phyloP scores from a whole-genome alignment of 2,329 filamentous ascomycete species.

The Diplodia corticola region DNA sequence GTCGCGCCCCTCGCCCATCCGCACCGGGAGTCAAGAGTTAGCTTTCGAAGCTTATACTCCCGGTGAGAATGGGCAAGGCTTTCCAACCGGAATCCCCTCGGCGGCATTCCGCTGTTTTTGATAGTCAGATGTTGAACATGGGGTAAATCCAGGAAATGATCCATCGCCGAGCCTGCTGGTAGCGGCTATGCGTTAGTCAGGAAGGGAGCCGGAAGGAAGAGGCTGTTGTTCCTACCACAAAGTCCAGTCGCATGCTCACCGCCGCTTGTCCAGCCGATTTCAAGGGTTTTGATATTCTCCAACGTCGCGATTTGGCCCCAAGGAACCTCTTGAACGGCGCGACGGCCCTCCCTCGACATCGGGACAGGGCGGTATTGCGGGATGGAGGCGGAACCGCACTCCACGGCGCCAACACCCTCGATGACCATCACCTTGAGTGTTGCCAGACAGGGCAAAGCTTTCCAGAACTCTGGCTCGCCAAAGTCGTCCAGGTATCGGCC shows the following conservation, averaged over 20 bases:
- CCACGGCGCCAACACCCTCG: slow-evolving; percentile 65
- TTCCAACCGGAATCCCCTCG: slow-evolving; percentile 57
- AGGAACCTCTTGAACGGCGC: slow-evolving; percentile 56
- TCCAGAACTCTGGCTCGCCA: slow-evolving; percentile 62
- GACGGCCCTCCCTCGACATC: slow-evolving; percentile 56
- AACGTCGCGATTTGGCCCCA: slow-evolving; percentile 51
- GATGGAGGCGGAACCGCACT: slow-evolving; percentile 52
- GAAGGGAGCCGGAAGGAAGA: slow-evolving; percentile 65
- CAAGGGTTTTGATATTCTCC: slow-evolving; percentile 57
- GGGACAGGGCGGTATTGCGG: slow-evolving; percentile 44
- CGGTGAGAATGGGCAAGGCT: slow-evolving; percentile 54
- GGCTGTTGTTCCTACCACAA: slow-evolving; percentile 60
- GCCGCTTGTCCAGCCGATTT: slow-evolving; percentile 67
- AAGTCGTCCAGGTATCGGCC: slow-evolving; percentile 60
- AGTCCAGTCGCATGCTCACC: slow-evolving; percentile 66
- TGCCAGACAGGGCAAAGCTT: slow-evolving; percentile 54
- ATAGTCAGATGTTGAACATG: slow-evolving; percentile 61
- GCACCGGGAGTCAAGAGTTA: slow-evolving; percentile 65
- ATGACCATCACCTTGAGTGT: slow-evolving; percentile 62
- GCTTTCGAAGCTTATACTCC: slow-evolving; percentile 46
- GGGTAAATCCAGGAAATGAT: slow-evolving; percentile 50
- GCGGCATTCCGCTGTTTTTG: slow-evolving; percentile 69
- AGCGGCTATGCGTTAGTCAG: slow-evolving; percentile 34
- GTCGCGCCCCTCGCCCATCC: too few relatives aligned
- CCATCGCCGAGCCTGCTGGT: slow-evolving; percentile 24